Evolutionary conservation across 2,329 filamentous ascomycete species (phyloP), one percentile per base, ranked within the genome.

Genomic region (Ophiostoma novo-ulmi): DNA sequence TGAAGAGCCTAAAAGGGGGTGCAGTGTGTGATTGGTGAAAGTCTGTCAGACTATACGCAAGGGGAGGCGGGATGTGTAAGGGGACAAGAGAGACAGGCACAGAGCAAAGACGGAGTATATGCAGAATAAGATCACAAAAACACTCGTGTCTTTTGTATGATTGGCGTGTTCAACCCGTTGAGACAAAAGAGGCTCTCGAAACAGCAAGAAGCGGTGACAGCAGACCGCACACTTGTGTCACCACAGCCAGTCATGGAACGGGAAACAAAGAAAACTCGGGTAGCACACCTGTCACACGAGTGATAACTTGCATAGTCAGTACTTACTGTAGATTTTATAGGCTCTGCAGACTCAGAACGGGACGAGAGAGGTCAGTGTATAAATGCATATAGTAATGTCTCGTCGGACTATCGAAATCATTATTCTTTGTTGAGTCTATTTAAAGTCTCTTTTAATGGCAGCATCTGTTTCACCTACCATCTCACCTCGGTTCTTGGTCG

Each of bases 181-280:
- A 63, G 58, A 63, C 58, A 63, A 63, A 63, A 63, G 58, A 63
- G 58, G 58, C 58, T 63, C 26, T 7, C 58, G 58, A 63, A 63
- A 63, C 58, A 63, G 58, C n/a, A 35, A 20, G 58, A 63, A 63
- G 58, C 26, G 58, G 58, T 63, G 26, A 63, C 58, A 63, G 58
- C 58, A 63, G 58, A 35, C 58, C 58, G 14, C 58, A 63, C 58
- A 63, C 58, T 17, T 63, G 58, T 63, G 58, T 36, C n/a, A 20
- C 58, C 26, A 68, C 20, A 52, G 11, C 52, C 31, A 20, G 26
- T 68, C 26, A n/a, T 55, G 44, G 13, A 63, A 26, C 58, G 26
- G 10, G 58, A 63, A 26, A 63, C 58, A 63, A 63, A 63, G 58
- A 63, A 63, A 63, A 10, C 8, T n/a, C 22, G 44, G 48, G 11